Percentiles rank a stretch among this genome's conserved stretches.
Conservation (phyloP, 768 basidiomycete genomes). For the Myochromella boudieri region DNA sequence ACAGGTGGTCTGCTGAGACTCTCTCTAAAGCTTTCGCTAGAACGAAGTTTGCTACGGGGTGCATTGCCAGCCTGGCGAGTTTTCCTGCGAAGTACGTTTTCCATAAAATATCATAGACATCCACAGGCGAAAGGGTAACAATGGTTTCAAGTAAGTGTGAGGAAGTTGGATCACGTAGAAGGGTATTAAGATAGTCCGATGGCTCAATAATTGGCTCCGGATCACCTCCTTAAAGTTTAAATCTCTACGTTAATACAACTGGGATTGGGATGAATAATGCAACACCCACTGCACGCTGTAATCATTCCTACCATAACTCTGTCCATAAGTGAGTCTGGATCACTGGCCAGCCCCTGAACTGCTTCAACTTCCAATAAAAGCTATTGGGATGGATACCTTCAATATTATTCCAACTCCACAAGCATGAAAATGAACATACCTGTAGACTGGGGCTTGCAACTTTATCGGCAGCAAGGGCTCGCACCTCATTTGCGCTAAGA, state of each 20-base stretch:
- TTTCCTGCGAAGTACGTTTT: constrained; percentile 73
- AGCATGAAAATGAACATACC: constrained; percentile 38
- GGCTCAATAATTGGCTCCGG: constrained; percentile 39
- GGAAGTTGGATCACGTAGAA: constrained; percentile 83
- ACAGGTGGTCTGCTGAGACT: constrained; percentile 54
- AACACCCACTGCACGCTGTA: constrained; percentile 54
- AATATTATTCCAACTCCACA: constrained; percentile 10
- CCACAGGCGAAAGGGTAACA: constrained; percentile 57
- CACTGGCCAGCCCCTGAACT: constrained; percentile 55
- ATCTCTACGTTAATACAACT: not conserved
- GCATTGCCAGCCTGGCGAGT: constrained; percentile 68
- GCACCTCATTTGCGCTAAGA: constrained; percentile 68
- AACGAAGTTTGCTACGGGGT: constrained; percentile 95
- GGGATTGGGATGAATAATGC: constrained; percentile 2
- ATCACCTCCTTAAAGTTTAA: constrained; percentile 35
- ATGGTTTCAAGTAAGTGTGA: constrained; percentile 90
- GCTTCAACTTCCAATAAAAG: constrained; percentile 84
- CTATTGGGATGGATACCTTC: constrained; percentile 36
- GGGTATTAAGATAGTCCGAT: constrained; percentile 78
- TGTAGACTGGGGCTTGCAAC: constrained; percentile 77
- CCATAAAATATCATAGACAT: constrained; percentile 73
- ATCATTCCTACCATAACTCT: constrained; percentile 75
- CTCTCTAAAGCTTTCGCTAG: constrained; percentile 76
- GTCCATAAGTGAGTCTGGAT: constrained; percentile 78
- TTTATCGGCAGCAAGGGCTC: constrained; percentile 73